Conservation (phyloP, 2,329 filamentous ascomycete genomes). For the Cladosporium velox region DNA sequence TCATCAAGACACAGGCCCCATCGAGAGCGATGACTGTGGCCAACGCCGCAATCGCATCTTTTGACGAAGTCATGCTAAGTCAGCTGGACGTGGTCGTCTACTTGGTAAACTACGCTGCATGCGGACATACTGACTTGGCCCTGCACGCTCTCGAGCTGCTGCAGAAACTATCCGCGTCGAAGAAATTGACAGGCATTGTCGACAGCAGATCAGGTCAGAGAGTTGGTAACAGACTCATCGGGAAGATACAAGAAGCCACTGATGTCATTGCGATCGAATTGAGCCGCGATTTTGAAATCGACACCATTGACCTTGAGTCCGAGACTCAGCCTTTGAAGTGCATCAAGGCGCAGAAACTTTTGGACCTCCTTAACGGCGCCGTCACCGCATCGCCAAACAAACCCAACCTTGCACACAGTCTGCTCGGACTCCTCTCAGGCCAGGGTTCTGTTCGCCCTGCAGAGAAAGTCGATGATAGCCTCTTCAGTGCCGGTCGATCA, state of each 20-base stretch:
- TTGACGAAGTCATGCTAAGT: constrained; percentile 87
- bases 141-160: constrained; percentile 79
- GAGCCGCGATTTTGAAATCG: constrained; percentile 75
- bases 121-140: constrained; percentile 77
- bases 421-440: constrained; percentile 71
- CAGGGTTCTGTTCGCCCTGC: constrained; percentile 70
- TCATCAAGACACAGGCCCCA: constrained; percentile 67
- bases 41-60: constrained; percentile 77
- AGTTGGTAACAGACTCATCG: constrained; percentile 34
- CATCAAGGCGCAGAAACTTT: constrained; percentile 74
- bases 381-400: constrained; percentile 72
- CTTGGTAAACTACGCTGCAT: constrained; percentile 82
- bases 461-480: constrained; percentile 65
- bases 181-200: constrained; percentile 74
- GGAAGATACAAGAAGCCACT: constrained; percentile 39
- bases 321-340: constrained; percentile 71
- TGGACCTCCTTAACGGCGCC: constrained; percentile 83
- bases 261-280: constrained; percentile 76
- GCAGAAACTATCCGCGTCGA: constrained; percentile 81
- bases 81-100: constrained; percentile 78
- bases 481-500: constrained; percentile 71
- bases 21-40: constrained; percentile 64
- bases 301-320: constrained; percentile 78
- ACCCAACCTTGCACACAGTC: constrained; percentile 84
- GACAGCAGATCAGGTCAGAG: constrained; percentile 57